Evolutionary conservation across 805 yeast species (phyloP), one percentile per base, ranked within the genome.

Genomic region (Tetrapisispora namnaoensis): DNA sequence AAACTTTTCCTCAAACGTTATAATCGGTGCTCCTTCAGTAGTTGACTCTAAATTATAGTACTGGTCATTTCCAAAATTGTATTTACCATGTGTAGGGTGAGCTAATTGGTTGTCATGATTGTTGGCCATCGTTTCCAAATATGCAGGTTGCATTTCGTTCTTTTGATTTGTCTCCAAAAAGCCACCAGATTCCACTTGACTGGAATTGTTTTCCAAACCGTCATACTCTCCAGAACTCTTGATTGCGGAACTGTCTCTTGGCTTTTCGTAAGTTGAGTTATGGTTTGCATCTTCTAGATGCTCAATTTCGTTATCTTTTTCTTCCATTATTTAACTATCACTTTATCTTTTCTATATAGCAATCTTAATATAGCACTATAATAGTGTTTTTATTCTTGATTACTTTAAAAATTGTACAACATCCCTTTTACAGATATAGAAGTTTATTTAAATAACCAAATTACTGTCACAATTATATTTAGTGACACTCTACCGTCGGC

Each of bases 1-100:
- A 65, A 88, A 88, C 1, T 83, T 76, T 44, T 86, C 80, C 32
- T 80, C 86, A 61, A 81, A 87, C 2, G 72, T 74, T 2, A 72
- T 76, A 48, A 70, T 64, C 3, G 73, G 68, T 2, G 70, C 65
- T 11, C 72, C 68, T 6, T 61, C 55, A 4, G 56, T 61, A 49
- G 66, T 61, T 10, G 68, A 62, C n/a, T 54, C 50, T 37, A 60
- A 45, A 45, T 63, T 54, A 46, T 65, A 61, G 39, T 63, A 61
- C 30, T 56, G 55, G 42, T 58, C 60, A 40, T 61, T 62, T 21
- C 58, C 45, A 42, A 59, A 58, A 35, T 56, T 56, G 37, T 49
- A 46, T 30, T 54, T 56, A 34, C 28, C 17, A n/a, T 27, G 27
- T 10, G n/a, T 14, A 32, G 35, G 6, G 5, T 32, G 35, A 7